These are phyloP conservation scores for Coemansia sp. DNA, from an alignment of 192 early-diverging fungal species.

Conservation along the genomic window DNA sequence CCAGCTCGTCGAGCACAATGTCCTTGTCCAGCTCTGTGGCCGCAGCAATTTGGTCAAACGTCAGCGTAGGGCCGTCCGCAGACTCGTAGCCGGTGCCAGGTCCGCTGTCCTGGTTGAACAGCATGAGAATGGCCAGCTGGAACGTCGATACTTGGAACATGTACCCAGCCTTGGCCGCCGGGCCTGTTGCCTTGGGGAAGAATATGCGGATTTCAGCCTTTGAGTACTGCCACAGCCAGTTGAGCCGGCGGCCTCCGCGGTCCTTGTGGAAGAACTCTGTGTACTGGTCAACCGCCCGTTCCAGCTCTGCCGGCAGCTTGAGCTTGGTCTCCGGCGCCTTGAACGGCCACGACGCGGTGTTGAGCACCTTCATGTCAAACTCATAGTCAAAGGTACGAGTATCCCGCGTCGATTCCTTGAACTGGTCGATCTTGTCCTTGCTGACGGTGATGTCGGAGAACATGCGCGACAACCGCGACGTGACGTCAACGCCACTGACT, in stretches of 20 bases:
- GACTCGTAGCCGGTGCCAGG: slow-evolving; percentile 62
- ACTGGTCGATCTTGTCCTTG: slow-evolving; percentile 84
- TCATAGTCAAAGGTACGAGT: slow-evolving; percentile 57
- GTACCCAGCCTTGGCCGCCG: slow-evolving; percentile 65
- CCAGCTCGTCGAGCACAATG: slow-evolving; percentile 66
- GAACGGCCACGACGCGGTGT: slow-evolving; percentile 89
- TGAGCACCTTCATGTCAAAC: slow-evolving; percentile 84
- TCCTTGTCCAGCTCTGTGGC: slow-evolving; percentile 74
- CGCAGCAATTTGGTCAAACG: slow-evolving; percentile 72
- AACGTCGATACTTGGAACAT: slow-evolving; percentile 71
- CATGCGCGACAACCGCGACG: slow-evolving; percentile 92
- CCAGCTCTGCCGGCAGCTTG: slow-evolving; percentile 85
- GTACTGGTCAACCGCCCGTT: slow-evolving; percentile 82
- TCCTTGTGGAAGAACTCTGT: slow-evolving; percentile 85
- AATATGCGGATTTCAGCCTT: slow-evolving; percentile 93
- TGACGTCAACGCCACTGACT: slow-evolving; percentile 94
- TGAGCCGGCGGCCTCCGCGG: slow-evolving; percentile 86
- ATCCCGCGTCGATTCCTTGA: slow-evolving; percentile 63
- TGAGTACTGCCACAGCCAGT: slow-evolving; percentile 90
- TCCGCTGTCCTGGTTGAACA: slow-evolving; percentile 71
- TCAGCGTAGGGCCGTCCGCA: slow-evolving; percentile 44
- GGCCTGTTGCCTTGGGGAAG: slow-evolving; percentile 74
- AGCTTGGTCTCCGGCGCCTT: slow-evolving; percentile 74
- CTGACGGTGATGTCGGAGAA: slow-evolving; percentile 91
- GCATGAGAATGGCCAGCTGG: slow-evolving; percentile 91